Evolutionary conservation across 768 basidiomycete species (phyloP).

Genomic region (Suillus brevipes): DNA sequence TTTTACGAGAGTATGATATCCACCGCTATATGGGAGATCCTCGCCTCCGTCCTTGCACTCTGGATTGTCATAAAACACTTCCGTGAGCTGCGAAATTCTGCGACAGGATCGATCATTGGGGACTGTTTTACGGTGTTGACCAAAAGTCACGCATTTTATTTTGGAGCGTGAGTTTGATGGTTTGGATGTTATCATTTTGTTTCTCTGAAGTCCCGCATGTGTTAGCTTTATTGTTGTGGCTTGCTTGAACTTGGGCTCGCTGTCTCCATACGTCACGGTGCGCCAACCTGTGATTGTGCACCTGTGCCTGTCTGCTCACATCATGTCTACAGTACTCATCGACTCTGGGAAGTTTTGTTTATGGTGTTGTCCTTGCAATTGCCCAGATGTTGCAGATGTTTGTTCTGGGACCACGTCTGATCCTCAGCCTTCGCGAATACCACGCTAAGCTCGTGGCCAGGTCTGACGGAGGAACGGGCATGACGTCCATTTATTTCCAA

Average conservation of each 20-base stretch:
- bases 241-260: neutral
- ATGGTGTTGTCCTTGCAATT: rapidly evolving
- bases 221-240: neutral
- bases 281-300: neutral
- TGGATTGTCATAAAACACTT: neutral
- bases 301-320: neutral
- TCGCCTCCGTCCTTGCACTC: neutral
- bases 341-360: neutral
- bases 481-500: neutral
- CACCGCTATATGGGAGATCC: neutral
- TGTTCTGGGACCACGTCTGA: neutral
- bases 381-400: neutral
- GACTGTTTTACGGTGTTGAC: neutral
- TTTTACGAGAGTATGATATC: neutral
- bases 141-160: neutral
- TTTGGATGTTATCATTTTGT: neutral
- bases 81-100: neutral
- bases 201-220: neutral
- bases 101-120: neutral
- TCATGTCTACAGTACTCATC: neutral
- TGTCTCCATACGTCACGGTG: neutral
- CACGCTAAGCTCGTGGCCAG: neutral
- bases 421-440: neutral
- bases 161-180: neutral
- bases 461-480: neutral